Evolutionary conservation across 306 rosid species (phyloP).

Genomic region (Malus orientalis): DNA sequence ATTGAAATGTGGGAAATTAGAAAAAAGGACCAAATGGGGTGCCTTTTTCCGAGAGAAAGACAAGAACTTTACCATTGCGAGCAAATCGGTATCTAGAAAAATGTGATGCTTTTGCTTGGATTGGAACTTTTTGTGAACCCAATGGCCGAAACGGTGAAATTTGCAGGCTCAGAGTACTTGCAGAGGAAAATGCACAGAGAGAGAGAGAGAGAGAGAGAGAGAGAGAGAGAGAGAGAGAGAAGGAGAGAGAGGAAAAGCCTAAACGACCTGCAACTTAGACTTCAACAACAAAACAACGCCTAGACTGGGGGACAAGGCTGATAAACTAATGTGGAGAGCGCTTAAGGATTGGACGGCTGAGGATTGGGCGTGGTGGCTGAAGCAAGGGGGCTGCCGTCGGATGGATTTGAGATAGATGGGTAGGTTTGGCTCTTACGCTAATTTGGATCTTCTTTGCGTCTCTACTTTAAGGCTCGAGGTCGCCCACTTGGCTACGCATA

Average conservation of each 20-base stretch:
- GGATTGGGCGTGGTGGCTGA: slow-evolving; percentile 56
- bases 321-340: slow-evolving; percentile 27
- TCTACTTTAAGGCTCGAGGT: slow-evolving; percentile 47
- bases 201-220: slow-evolving; percentile 1
- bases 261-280: slow-evolving; percentile 51
- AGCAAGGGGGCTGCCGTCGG: slow-evolving; percentile 23
- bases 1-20: background rate
- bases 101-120: slow-evolving; percentile 9
- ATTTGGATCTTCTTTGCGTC: slow-evolving; percentile 84
- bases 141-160: background rate
- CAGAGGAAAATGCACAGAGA: slow-evolving; percentile 9
- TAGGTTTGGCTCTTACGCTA: slow-evolving; percentile 81
- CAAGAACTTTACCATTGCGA: slow-evolving; percentile 16
- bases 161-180: background rate
- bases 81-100: background rate
- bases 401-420: slow-evolving; percentile 40
- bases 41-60: background rate
- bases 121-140: background rate
- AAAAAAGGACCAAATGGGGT: background rate
- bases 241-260: slow-evolving; percentile 15
- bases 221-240: background rate
- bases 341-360: slow-evolving; percentile 28
- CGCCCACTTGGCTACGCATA: slow-evolving; percentile 66
- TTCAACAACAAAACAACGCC: slow-evolving; percentile 44
- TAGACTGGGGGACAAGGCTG: slow-evolving; percentile 35